These are phyloP conservation scores for Sinapis alba DNA, from an alignment of 441 rosid species.

Conservation along the genomic window DNA sequence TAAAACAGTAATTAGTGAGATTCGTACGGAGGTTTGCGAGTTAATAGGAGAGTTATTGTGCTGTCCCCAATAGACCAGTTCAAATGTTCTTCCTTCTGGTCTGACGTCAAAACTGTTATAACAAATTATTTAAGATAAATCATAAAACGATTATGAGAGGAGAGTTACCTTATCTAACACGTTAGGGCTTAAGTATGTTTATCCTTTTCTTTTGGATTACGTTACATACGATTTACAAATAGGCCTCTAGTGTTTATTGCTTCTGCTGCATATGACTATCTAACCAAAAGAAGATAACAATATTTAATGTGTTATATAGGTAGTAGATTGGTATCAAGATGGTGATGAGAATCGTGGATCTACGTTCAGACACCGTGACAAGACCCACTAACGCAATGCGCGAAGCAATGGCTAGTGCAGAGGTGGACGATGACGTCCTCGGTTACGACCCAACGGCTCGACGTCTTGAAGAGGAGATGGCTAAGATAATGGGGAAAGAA, in stretches of 20 bases:
- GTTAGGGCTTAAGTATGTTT: background rate
- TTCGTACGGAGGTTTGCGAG: conserved; percentile 1
- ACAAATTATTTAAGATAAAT: background rate
- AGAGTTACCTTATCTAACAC: conserved; percentile 3
- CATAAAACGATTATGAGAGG: background rate
- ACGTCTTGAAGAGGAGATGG: conserved; percentile 74
- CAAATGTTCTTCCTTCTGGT: conserved; percentile 15
- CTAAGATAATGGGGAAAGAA: conserved; percentile 75
- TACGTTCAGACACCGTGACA: conserved; percentile 92
- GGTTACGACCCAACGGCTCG: conserved; percentile 74
- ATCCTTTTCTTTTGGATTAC: background rate
- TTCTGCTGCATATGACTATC: background rate
- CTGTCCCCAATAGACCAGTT: conserved; percentile 28
- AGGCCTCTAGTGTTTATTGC: background rate
- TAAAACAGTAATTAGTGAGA: conserved; percentile 12
- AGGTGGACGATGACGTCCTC: conserved; percentile 91
- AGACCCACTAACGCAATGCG: conserved; percentile 85
- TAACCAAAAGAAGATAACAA: conserved; percentile 3
- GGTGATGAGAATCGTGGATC: conserved; percentile 80
- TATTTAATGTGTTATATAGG: background rate
- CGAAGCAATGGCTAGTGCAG: conserved; percentile 82
- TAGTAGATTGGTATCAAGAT: conserved; percentile 44
- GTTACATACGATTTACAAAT: conserved; percentile 2
- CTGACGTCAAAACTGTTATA: conserved; percentile 17
- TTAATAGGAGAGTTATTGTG: background rate